Evolutionary conservation across 306 rosid species (phyloP).

Genomic region (Trifolium fragiferum): DNA sequence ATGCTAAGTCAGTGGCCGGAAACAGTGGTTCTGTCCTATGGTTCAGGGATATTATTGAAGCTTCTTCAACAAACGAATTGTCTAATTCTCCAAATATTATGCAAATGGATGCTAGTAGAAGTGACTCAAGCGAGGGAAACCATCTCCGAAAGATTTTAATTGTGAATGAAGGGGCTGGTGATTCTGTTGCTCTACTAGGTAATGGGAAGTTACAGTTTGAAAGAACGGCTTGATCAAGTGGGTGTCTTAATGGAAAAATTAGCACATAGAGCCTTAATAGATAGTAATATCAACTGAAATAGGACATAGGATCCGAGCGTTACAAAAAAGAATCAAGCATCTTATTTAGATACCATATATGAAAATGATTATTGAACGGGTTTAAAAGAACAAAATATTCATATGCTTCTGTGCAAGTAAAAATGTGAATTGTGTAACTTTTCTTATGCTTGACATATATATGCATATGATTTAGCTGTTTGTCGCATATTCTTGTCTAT

Average conservation of each 20-base stretch:
- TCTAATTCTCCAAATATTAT: constrained; percentile 36
- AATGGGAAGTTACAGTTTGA: too few relatives aligned
- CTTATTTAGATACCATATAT: background rate
- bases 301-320: constrained; percentile 23
- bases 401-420: constrained; percentile 20
- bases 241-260: too few relatives aligned
- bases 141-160: constrained; percentile 62
- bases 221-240: too few relatives aligned
- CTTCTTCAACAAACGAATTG: constrained; percentile 47
- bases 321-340: constrained; percentile 17
- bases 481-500: background rate
- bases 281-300: background rate
- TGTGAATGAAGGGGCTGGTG: constrained; percentile 94
- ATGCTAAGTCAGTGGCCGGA: constrained; percentile 70
- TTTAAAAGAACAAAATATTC: constrained; percentile 21
- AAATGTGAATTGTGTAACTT: constrained; percentile 1
- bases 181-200: constrained; percentile 91
- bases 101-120: constrained; percentile 50
- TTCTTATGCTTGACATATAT: background rate
- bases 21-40: constrained; percentile 53
- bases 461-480: constrained; percentile 15
- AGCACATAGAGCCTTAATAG: background rate
- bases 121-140: constrained; percentile 39
- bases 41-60: constrained; percentile 66
- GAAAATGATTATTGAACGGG: background rate